Base-by-base conservation (phyloP, 1,284 basidiomycete species). In the Stygiomarasmius scandens region DNA sequence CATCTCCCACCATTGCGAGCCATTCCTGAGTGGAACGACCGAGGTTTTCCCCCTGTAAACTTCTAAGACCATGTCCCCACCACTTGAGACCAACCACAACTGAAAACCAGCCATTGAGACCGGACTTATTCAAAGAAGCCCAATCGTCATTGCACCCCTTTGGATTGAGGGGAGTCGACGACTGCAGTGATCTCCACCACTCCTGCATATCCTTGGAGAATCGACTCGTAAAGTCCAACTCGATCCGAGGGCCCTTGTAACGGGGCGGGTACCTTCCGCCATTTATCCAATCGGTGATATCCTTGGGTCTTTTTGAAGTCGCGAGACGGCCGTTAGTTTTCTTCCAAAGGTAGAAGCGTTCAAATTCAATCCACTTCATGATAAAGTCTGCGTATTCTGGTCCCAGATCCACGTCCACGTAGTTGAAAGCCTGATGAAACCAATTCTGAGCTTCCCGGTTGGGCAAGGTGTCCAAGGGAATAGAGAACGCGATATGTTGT, bases 21-120 rank as follows among this genome's bases (percentile, higher is more conserved):
- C 29, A 32, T 5, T 32, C 29, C 29, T 32, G 29, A 32, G 29
- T 32, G 12, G 12, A 32, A 12, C 29, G 29, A 32, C 12, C 12
- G 5, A 6, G 29, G 5, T 32, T 12, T 32, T 32, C 29, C 12
- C 29, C 29, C 29, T 32, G 29, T 12, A 32, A 12, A 32, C 29
- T 16, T n/a, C 16, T 41, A 9, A 54, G 27, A 4, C 25, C 27
- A 23, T 25, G 10, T 1, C 52, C 43, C 52, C 52, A 54, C 52
- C 52, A 54, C 23, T 54, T 54, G 24, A 54, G 10, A 19, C 43
- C 43, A n/a, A 54, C 52, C 16, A 54, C 9, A 2, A 54, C 5
- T 6, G 41, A 25, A n/a, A 46, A 54, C 52, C 52, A 54, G 20
- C 52, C 52, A 27, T 54, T 54, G 6, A 32, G 16, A 11, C 52